Evolutionary conservation across 352 stramenopile genomes (phyloP).

Genomic region (Phytopythium sindhum): DNA sequence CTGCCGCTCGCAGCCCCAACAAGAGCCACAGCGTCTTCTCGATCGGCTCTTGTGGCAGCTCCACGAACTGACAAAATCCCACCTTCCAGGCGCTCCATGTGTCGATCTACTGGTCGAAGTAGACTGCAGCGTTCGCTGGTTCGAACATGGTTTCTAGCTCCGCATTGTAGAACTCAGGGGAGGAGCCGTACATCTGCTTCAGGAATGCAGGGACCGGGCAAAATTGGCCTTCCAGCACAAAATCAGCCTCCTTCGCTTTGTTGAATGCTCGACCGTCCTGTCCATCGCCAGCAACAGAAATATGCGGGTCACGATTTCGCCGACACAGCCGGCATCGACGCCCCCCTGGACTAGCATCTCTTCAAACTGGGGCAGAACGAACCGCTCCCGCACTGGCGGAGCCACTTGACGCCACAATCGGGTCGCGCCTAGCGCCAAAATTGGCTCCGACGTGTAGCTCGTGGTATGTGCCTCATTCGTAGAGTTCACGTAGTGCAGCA

Average conservation of each 20-base stretch:
- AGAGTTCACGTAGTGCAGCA: constrained; percentile 17
- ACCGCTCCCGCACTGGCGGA: constrained; percentile 5
- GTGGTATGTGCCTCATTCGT: constrained; percentile 12
- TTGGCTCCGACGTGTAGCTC: constrained; percentile 17
- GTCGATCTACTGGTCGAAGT: constrained; percentile 5
- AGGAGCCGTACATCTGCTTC: background rate
- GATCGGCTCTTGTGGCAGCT: constrained; percentile 5
- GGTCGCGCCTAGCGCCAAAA: constrained; percentile 16
- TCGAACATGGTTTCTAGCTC: no score
- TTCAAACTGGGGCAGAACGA: constrained; percentile 17
- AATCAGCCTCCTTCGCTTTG: background rate
- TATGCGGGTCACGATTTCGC: constrained; percentile 19
- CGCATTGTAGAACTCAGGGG: background rate
- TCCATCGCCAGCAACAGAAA: constrained; percentile 25
- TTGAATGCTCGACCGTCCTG: background rate
- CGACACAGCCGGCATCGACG: constrained; percentile 15
- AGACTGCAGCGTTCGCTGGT: no score
- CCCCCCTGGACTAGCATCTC: constrained; percentile 19
- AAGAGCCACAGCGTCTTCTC: constrained; percentile 14
- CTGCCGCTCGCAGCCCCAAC: constrained; percentile 15
- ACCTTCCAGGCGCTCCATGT: constrained; percentile 16
- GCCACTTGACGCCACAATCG: constrained; percentile 13
- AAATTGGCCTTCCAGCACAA: constrained; percentile 3
- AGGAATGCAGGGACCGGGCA: constrained; percentile 2
- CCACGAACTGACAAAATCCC: constrained; percentile 24